Evolutionary conservation across 2,329 filamentous ascomycete genomes (phyloP).

Genomic region (Hymenoscyphus albidus): DNA sequence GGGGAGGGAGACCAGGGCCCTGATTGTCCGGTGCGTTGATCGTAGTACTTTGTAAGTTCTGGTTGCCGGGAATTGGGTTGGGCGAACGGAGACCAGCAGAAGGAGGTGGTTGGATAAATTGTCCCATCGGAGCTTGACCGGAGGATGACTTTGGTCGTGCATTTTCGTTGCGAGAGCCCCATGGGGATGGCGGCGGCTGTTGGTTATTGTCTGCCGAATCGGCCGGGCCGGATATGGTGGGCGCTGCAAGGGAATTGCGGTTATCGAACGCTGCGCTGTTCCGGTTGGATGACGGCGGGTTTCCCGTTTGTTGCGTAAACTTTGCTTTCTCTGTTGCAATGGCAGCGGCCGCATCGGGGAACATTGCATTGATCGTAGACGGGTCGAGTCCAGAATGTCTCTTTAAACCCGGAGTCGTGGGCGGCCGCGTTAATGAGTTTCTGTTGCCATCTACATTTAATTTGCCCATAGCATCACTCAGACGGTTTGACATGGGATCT

Average conservation of each 20-base stretch:
- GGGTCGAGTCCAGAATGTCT: constrained; percentile 92
- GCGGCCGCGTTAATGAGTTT: constrained; percentile 79
- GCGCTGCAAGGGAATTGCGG: constrained; percentile 66
- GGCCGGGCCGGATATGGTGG: constrained; percentile 68
- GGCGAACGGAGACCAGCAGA: constrained; percentile 77
- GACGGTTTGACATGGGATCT: constrained; percentile 96
- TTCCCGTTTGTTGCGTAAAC: constrained; percentile 91
- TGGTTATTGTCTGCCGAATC: constrained; percentile 58
- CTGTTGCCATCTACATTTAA: constrained; percentile 82
- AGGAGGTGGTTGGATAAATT: constrained; percentile 81
- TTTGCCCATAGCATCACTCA: constrained; percentile 96
- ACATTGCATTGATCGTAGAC: constrained; percentile 96
- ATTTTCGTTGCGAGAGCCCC: constrained; percentile 58
- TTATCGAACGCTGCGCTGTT: constrained; percentile 82
- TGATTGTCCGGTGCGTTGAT: constrained; percentile 69
- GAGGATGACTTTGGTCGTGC: constrained; percentile 74
- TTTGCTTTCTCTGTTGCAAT: constrained; percentile 98
- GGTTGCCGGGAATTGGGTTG: constrained; percentile 61
- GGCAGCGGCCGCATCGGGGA: constrained; percentile 95
- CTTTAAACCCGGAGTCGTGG: constrained; percentile 74
- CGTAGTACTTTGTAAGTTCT: constrained; percentile 78
- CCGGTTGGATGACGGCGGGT: constrained; percentile 83
- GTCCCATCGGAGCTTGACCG: constrained; percentile 82
- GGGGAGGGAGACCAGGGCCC: constrained; percentile 67
- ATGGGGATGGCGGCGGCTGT: constrained; percentile 73